phyloP scores from a whole-genome alignment of 2,329 filamentous ascomycete genomes.

The Fusarium sp. region DNA sequence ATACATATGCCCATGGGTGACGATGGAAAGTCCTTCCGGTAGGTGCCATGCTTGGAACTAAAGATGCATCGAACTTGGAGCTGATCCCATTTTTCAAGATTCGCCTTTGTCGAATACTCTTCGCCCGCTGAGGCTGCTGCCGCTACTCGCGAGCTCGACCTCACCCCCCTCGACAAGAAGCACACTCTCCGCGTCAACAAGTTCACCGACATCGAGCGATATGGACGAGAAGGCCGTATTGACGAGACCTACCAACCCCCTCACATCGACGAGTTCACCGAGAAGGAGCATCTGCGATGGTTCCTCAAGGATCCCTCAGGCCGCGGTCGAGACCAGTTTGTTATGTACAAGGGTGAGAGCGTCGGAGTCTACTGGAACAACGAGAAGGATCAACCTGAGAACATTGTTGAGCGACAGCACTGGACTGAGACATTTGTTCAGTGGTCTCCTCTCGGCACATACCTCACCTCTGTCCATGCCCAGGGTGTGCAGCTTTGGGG shows the following conservation, averaged over 20 bases:
- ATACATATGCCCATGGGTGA: constrained; percentile 95
- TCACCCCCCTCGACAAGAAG: constrained; percentile 91
- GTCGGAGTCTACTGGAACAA: constrained; percentile 99
- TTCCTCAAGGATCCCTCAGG: constrained; percentile 84
- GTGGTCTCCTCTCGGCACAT: constrained; percentile 97
- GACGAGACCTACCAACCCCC: constrained; percentile 90
- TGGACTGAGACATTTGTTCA: constrained; percentile 99
- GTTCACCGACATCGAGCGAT: constrained; percentile 96
- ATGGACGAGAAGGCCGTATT: constrained; percentile 90
- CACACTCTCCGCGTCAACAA: constrained; percentile 97
- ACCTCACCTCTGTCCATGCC: constrained; percentile 90
- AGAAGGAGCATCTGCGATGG: constrained; percentile 94
- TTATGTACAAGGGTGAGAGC: constrained; percentile 90
- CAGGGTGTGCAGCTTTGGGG: constrained; percentile 99
- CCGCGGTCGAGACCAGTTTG: constrained; percentile 92
- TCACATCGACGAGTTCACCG: constrained; percentile 82
- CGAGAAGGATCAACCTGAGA: constrained; percentile 89
- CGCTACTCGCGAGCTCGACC: constrained; percentile 88
- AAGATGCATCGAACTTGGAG: background rate
- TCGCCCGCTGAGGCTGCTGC: constrained; percentile 88
- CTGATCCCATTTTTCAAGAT: constrained; percentile 62
- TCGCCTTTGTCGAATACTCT: constrained; percentile 96
- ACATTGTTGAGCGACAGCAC: constrained; percentile 88
- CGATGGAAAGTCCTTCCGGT: constrained; percentile 87
- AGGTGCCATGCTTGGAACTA: constrained; percentile 47